Conservation (phyloP, 2,329 filamentous ascomycete genomes). For the Trichophyton schoenleinii region DNA sequence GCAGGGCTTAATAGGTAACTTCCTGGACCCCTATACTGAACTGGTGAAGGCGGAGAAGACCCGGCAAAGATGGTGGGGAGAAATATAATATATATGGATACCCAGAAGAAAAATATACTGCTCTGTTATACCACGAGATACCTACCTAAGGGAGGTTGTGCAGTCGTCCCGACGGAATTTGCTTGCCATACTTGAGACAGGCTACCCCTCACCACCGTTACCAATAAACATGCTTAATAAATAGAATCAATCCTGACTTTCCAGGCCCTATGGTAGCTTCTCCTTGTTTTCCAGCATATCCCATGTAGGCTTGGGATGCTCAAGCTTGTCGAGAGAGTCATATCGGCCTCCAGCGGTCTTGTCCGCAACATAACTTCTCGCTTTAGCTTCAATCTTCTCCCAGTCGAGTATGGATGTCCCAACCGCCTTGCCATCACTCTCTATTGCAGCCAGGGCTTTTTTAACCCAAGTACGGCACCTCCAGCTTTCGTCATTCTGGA, state of each 20-base stretch:
- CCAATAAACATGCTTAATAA: too few species aligned
- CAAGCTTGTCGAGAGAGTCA: constrained; percentile 8
- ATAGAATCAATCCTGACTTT: too few species aligned
- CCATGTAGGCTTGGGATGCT: constrained; percentile 19
- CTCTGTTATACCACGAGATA: too few species aligned
- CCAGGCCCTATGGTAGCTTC: too few species aligned
- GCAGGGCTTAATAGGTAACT: constrained; percentile 23
- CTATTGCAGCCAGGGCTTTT: constrained; percentile 24
- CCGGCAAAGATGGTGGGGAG: constrained; percentile 29
- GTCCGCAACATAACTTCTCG: constrained; percentile 23
- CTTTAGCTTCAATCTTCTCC: constrained; percentile 24
- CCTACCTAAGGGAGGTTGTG: too few species aligned
- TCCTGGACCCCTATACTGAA: constrained; percentile 27
- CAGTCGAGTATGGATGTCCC: constrained; percentile 29
- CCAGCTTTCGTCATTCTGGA: constrained; percentile 27
- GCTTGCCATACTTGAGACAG: too few species aligned
- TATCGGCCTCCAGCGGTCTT: constrained; percentile 22
- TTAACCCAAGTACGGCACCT: constrained; percentile 32
- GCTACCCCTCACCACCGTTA: too few species aligned
- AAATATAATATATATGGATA: too few species aligned
- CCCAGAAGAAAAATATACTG: too few species aligned
- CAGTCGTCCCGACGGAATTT: too few species aligned
- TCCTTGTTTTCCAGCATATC: constrained; percentile 18
- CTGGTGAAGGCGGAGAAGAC: constrained; percentile 33
- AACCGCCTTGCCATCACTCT: constrained; percentile 26